These are phyloP conservation scores for Lenzites betulinus DNA, from an alignment of 768 basidiomycete genomes.

Conservation along the genomic window DNA sequence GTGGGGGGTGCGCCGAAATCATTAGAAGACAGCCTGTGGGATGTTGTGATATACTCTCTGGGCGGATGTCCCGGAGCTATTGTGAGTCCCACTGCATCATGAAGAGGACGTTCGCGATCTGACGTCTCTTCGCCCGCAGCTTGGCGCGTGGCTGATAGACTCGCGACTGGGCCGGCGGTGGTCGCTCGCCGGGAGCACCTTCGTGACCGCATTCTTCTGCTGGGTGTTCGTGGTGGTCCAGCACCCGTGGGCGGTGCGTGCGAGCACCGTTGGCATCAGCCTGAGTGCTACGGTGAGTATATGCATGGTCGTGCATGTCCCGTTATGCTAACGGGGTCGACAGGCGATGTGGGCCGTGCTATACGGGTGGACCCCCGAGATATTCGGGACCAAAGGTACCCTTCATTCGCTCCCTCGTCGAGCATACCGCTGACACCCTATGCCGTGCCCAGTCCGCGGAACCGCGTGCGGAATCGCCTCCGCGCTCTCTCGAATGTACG, in stretches of 20 bases:
- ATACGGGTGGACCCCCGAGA: constrained; percentile 89
- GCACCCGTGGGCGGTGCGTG: constrained; percentile 57
- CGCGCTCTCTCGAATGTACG: constrained; percentile 81
- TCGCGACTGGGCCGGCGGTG: constrained; percentile 64
- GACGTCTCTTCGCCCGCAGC: constrained; percentile 37
- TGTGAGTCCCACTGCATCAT: constrained; percentile 44
- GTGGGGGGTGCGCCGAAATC: constrained; percentile 40
- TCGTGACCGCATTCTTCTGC: constrained; percentile 76
- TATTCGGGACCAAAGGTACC: constrained; percentile 76
- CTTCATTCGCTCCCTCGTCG: not conserved
- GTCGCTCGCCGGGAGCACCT: constrained; percentile 75
- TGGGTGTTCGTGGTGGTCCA: constrained; percentile 64
- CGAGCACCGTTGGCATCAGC: constrained; percentile 76
- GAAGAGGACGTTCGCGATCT: not conserved
- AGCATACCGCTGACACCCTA: no score
- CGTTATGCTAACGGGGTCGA: not conserved
- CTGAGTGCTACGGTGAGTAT: constrained; percentile 67
- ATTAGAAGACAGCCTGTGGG: constrained; percentile 70
- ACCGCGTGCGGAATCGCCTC: constrained; percentile 89
- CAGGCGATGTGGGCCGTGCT: constrained; percentile 88
- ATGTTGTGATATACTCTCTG: constrained; percentile 83
- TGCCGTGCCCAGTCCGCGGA: constrained; percentile 59
- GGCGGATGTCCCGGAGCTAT: constrained; percentile 86
- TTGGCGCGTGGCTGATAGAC: constrained; percentile 87
- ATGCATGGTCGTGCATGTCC: not conserved